Evolutionary conservation across 805 yeast genomes (phyloP).

Genomic region (Candida nanaspora): DNA sequence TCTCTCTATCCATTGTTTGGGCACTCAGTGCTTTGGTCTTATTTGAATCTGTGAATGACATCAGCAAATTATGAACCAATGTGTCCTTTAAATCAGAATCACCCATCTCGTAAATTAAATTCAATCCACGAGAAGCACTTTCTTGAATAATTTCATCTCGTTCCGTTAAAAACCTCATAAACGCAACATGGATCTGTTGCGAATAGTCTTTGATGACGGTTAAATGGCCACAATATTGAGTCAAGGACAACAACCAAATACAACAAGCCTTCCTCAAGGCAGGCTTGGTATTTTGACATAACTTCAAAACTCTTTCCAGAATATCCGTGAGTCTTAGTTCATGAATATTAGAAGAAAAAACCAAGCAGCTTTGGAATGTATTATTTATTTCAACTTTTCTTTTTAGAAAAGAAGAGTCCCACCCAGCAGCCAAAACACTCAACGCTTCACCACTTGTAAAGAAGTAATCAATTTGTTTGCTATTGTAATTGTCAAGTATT

Average conservation of each 20-base stretch:
- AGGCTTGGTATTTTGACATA: slow-evolving; percentile 65
- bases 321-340: slow-evolving; percentile 26
- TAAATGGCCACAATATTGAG: slow-evolving; percentile 61
- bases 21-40: slow-evolving; percentile 39
- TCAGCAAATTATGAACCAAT: slow-evolving; percentile 63
- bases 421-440: slow-evolving; percentile 63
- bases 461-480: slow-evolving; percentile 63
- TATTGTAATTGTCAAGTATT: slow-evolving; percentile 46
- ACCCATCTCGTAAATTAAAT: slow-evolving; percentile 75
- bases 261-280: slow-evolving; percentile 68
- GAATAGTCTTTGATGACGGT: slow-evolving; percentile 33
- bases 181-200: slow-evolving; percentile 61
- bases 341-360: no score
- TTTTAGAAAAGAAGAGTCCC: slow-evolving; percentile 54
- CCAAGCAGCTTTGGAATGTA: slow-evolving; percentile 6
- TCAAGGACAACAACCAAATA: slow-evolving; percentile 77
- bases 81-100: slow-evolving; percentile 58
- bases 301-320: slow-evolving; percentile 40
- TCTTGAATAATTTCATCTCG: slow-evolving; percentile 88
- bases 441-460: slow-evolving; percentile 84
- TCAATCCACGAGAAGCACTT: slow-evolving; percentile 82
- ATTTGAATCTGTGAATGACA: slow-evolving; percentile 70
- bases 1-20: slow-evolving; percentile 70
- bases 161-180: slow-evolving; percentile 73
- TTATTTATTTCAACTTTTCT: slow-evolving; percentile 37